Evolutionary conservation across 371 early-diverging fungal genomes (phyloP).

Genomic region (Apophysomyces sp.): DNA sequence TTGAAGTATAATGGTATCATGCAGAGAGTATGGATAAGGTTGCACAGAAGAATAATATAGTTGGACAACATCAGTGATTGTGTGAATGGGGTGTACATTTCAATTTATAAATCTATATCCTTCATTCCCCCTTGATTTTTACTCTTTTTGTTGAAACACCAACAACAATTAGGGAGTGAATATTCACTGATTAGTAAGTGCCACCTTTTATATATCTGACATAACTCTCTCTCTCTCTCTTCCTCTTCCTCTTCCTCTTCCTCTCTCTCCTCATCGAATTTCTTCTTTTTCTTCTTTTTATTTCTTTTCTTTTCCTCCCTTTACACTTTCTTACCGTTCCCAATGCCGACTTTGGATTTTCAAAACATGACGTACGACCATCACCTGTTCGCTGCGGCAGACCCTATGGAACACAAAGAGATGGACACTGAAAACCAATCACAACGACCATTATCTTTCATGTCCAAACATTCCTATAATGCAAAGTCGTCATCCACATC

Average conservation of each 20-base stretch:
- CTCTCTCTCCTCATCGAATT: neutral
- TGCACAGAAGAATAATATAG: too few relatives aligned
- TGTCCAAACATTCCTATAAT: neutral
- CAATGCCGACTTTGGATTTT: slow-evolving; percentile 1
- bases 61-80: too few relatives aligned
- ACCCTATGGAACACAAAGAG: neutral
- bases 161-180: too few relatives aligned
- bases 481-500: neutral
- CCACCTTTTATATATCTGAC: neutral
- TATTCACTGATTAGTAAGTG: too few relatives aligned
- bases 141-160: too few relatives aligned
- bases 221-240: neutral
- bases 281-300: neutral
- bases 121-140: too few relatives aligned
- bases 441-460: neutral
- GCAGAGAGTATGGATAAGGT: too few relatives aligned
- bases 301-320: neutral
- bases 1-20: too few relatives aligned
- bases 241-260: neutral
- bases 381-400: neutral
- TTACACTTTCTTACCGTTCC: neutral
- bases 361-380: neutral
- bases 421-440: neutral
- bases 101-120: too few relatives aligned
- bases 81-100: too few relatives aligned